Evolutionary conservation across 164 flowering plant genomes (phyloP).

Genomic region (Pachysandra terminalis): DNA sequence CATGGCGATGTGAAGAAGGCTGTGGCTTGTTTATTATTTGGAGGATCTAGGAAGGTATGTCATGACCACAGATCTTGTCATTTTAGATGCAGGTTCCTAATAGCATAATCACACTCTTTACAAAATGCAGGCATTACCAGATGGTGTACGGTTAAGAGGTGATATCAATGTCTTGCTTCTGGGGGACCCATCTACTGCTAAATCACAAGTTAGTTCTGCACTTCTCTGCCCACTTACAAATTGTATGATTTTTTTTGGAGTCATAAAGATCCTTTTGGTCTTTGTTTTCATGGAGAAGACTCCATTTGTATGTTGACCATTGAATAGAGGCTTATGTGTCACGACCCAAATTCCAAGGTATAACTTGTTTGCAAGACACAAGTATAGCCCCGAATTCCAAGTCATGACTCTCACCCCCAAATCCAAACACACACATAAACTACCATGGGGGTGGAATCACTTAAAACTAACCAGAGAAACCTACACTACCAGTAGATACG

Average conservation of each 20-base stretch:
- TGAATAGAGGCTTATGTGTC: neutral
- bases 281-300: no score
- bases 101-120: constrained; percentile 8
- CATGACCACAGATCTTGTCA: constrained; percentile 7
- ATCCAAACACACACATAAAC: no score
- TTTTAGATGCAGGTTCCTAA: neutral
- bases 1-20: constrained; percentile 95
- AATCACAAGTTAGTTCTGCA: constrained; percentile 70
- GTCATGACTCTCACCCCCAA: no score
- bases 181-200: constrained; percentile 99
- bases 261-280: neutral
- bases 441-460: no score
- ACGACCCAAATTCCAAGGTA: no score
- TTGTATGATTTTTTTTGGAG: neutral
- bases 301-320: neutral
- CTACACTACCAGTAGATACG: no score
- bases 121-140: constrained; percentile 72
- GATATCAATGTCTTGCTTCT: constrained; percentile 93
- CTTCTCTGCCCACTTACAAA: neutral
- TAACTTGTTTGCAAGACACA: no score
- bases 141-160: constrained; percentile 93
- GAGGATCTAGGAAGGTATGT: constrained; percentile 95
- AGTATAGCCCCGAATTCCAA: no score
- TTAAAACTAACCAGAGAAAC: no score
- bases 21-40: constrained; percentile 92